These are phyloP conservation scores for Malassezia obtusa DNA, from an alignment of 1,284 basidiomycete species.

Conservation along the genomic window DNA sequence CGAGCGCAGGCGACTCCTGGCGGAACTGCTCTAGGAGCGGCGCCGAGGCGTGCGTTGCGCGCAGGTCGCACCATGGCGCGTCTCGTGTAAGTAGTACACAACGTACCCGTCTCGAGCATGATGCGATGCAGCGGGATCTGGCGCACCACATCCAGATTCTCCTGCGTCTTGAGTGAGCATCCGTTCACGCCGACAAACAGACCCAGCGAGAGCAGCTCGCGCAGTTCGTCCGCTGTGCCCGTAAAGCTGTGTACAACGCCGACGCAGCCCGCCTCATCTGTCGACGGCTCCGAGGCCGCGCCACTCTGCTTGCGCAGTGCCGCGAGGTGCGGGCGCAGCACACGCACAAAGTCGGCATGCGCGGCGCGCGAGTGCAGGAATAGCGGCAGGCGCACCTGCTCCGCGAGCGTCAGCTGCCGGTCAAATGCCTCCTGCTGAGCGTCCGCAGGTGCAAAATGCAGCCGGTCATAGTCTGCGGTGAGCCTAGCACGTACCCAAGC, in stretches of 20 bases:
- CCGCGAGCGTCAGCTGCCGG: constrained; percentile 61
- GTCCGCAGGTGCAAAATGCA: constrained; percentile 60
- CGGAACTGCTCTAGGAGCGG: constrained; percentile 55
- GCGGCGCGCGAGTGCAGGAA: constrained; percentile 71
- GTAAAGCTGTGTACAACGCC: constrained; percentile 78
- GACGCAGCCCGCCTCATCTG: constrained; percentile 8
- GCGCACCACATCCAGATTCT: constrained; percentile 59
- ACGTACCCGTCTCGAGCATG: constrained; percentile 66
- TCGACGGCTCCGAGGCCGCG: background rate
- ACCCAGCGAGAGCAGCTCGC: constrained; percentile 56
- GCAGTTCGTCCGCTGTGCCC: constrained; percentile 59
- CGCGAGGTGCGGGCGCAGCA: constrained; percentile 50
- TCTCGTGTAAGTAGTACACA: constrained; percentile 16
- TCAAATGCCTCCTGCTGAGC: constrained; percentile 65
- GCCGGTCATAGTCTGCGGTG: constrained; percentile 67
- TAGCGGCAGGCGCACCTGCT: constrained; percentile 64
- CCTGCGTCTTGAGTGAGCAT: constrained; percentile 70
- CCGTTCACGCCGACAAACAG: constrained; percentile 63
- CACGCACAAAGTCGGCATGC: constrained; percentile 59
- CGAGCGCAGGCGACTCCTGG: constrained; percentile 48
- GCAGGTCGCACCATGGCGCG: constrained; percentile 64
- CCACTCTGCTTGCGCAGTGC: constrained; percentile 10
- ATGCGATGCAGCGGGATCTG: constrained; percentile 60
- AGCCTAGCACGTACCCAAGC: constrained; percentile 56
- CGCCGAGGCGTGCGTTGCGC: constrained; percentile 65